phyloP scores from a whole-genome alignment of 345 rosid genomes.

The Pistacia atlantica region DNA sequence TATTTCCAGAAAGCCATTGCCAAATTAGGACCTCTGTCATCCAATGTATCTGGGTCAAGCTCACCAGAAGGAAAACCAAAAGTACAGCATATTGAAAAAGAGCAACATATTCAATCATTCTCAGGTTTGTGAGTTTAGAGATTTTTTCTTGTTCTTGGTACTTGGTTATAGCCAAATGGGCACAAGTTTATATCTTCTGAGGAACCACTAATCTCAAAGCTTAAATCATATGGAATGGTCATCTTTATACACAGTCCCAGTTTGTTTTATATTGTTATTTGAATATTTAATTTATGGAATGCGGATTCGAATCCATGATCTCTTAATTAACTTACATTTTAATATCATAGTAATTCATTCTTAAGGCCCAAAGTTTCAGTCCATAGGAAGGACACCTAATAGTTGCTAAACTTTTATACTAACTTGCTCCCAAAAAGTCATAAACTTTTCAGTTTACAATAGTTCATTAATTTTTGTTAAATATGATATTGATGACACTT shows the following conservation, averaged over 20 bases:
- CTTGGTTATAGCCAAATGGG: not conserved
- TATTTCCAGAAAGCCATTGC: slow-evolving; percentile 36
- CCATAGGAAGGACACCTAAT: not conserved
- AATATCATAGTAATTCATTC: not conserved
- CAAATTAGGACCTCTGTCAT: slow-evolving; percentile 37
- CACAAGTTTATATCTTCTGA: not conserved
- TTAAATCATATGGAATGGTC: not conserved
- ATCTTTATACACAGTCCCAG: not conserved
- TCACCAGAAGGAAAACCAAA: slow-evolving; percentile 45
- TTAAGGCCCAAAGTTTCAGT: not conserved
- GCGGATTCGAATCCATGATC: too few species aligned
- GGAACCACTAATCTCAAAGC: not conserved
- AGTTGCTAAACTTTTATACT: not conserved
- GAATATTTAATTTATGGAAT: too few species aligned
- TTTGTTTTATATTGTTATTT: not conserved
- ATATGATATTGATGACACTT: not conserved
- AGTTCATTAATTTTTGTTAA: not conserved
- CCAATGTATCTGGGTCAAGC: slow-evolving; percentile 44
- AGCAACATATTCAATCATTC: slow-evolving; percentile 41
- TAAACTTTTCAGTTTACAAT: not conserved
- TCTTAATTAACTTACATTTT: not conserved
- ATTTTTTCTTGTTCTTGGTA: not conserved
- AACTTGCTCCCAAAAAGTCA: not conserved
- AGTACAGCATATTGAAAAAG: slow-evolving; percentile 23
- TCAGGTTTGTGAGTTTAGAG: slow-evolving; percentile 53